Conservation (phyloP, 176 grass and related monocot genomes). For the Poa annua region DNA sequence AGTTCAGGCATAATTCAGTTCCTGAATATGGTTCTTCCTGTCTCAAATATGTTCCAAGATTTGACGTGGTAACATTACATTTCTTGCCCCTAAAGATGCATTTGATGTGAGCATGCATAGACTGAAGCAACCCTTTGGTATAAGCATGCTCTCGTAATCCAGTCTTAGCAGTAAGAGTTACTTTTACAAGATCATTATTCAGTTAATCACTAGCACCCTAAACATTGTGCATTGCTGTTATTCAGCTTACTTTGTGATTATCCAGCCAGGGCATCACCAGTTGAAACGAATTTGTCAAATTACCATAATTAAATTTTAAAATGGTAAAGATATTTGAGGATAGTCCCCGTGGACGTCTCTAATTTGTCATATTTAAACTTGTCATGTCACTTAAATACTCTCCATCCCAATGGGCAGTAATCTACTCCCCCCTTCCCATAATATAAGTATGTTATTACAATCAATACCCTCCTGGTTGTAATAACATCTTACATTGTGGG, state of each 20-base stretch:
- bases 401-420: background rate
- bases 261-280: conserved; percentile 5
- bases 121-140: conserved; percentile 20
- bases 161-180: background rate
- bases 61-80: conserved; percentile 29
- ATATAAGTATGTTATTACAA: too few relatives aligned
- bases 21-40: conserved; percentile 20
- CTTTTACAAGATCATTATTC: conserved; percentile 9
- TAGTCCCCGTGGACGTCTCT: background rate
- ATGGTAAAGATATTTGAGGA: conserved; percentile 2
- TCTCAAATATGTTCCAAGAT: background rate
- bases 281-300: conserved; percentile 11
- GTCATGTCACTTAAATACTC: background rate
- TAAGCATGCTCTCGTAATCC: background rate
- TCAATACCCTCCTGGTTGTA: too few relatives aligned
- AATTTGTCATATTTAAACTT: background rate
- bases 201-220: background rate
- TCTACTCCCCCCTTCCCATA: background rate
- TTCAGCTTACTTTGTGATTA: conserved; percentile 28
- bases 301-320: conserved; percentile 1
- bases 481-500: too few relatives aligned
- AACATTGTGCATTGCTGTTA: conserved; percentile 6
- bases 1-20: conserved; percentile 11
- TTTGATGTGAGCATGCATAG: conserved; percentile 26
- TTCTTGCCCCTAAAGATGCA: conserved; percentile 35